Conservation (phyloP, 2,329 filamentous ascomycete genomes). For the Neopestalotiopsis clavispora region DNA sequence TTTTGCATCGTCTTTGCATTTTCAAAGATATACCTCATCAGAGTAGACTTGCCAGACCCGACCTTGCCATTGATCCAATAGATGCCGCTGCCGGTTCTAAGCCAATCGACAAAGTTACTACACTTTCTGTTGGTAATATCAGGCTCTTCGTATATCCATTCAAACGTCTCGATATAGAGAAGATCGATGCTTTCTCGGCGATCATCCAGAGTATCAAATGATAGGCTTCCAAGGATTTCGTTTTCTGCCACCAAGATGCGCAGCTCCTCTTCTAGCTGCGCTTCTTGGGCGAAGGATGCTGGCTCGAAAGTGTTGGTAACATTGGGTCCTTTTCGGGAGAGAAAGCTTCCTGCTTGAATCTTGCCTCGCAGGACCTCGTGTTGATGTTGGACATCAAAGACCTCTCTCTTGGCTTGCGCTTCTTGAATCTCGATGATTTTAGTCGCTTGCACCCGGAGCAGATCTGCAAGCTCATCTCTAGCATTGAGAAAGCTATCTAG, state of each 20-base stretch:
- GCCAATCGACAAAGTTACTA: neutral
- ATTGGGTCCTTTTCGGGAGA: neutral
- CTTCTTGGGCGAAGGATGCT: neutral
- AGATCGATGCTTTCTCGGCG: neutral
- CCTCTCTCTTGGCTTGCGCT: neutral
- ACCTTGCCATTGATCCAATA: slow-evolving; percentile 20
- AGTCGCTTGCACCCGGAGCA: neutral
- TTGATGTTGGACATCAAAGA: neutral
- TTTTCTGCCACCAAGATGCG: neutral
- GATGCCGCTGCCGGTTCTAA: neutral
- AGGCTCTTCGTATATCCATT: slow-evolving; percentile 3
- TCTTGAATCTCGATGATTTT: neutral
- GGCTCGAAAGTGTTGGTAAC: neutral
- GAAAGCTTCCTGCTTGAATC: neutral
- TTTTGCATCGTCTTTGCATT: neutral
- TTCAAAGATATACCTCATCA: slow-evolving; percentile 16
- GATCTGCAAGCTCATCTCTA: neutral
- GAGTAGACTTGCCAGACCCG: slow-evolving; percentile 20
- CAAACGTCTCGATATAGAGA: neutral
- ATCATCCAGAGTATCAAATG: neutral
- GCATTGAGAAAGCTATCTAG: neutral
- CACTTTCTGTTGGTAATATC: neutral
- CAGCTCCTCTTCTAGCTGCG: neutral
- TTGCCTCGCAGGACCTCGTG: neutral
- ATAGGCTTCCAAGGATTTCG: neutral